Evolutionary conservation across 805 yeast species (phyloP), one percentile per base, ranked within the genome.

Genomic region (Candida chilensis): DNA sequence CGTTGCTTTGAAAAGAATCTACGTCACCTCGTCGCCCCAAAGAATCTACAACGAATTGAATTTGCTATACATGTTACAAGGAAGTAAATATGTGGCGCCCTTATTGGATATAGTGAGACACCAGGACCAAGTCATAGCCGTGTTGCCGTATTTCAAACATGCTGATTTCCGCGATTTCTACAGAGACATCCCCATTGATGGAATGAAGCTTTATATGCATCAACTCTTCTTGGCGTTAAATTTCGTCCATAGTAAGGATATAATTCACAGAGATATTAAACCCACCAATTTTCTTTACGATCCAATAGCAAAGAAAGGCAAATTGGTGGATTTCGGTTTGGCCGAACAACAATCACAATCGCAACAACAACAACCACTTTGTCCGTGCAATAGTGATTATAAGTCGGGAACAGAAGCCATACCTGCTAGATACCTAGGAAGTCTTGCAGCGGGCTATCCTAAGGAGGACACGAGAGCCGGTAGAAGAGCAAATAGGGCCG

Each of bases 401-500:
- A n/a, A n/a, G n/a, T n/a, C n/a, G n/a, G n/a, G n/a, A n/a, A n/a
- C n/a, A n/a, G n/a, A n/a, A n/a, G n/a, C n/a, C n/a, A n/a, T n/a
- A n/a, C n/a, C n/a, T n/a, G n/a, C n/a, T n/a, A n/a, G n/a, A n/a
- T n/a, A n/a, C n/a, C n/a, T n/a, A n/a, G n/a, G n/a, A n/a, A n/a
- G n/a, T n/a, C n/a, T n/a, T n/a, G n/a, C n/a, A n/a, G n/a, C n/a
- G 53, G 90, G 96, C 2, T 86, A 83, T 47, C 81, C 87, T 7
- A 86, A 85, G 48, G 84, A 83, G 43, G 98, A 92, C 57, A 73
- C 74, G 29, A 66, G 97, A 42, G 82, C 94, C 1, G 84, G 92
- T 2, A 69, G 95, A 44, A 69, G 98, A 34, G 97, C 97, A 0
- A 92, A 92, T 46, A 75, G 98, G 43, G 98, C 98, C 12, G 96